A percentile compares a stretch with the other conserved stretches of the same genome.
phyloP scores from a whole-genome alignment of 495 filamentous ascomycete genomes.

The Daldinia childiae region DNA sequence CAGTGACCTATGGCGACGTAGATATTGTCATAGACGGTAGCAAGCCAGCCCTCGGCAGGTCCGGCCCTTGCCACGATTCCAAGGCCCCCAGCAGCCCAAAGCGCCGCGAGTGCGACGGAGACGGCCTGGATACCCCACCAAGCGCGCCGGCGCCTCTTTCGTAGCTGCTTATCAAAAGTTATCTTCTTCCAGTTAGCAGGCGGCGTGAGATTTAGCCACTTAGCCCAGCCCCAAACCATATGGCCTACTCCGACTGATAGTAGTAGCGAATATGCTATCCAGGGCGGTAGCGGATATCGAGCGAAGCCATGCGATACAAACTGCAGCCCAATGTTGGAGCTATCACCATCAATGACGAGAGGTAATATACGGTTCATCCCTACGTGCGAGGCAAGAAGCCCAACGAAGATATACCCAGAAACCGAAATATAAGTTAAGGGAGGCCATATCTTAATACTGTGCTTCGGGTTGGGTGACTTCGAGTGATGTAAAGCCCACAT shows the following conservation, averaged over 20 bases:
- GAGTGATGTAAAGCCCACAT: slow-evolving; percentile 53
- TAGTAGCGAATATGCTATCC: slow-evolving; percentile 72
- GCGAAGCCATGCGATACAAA: slow-evolving; percentile 90
- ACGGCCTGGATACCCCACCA: slow-evolving; percentile 76
- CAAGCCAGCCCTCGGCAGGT: slow-evolving; percentile 76
- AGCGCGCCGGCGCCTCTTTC: slow-evolving; percentile 64
- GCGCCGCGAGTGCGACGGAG: slow-evolving; percentile 61
- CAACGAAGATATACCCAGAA: slow-evolving; percentile 73
- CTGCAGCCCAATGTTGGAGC: slow-evolving; percentile 78
- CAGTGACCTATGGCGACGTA: slow-evolving; percentile 43
- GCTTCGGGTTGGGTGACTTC: slow-evolving; percentile 40
- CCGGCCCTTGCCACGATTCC: slow-evolving; percentile 81
- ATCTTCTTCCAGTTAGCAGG: slow-evolving; percentile 53
- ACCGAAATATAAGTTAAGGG: slow-evolving; percentile 68
- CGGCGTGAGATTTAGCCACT: slow-evolving; percentile 70
- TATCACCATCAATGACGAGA: slow-evolving; percentile 79
- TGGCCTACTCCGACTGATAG: slow-evolving; percentile 77
- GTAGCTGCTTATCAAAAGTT: slow-evolving; percentile 55
- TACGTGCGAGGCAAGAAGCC: slow-evolving; percentile 72
- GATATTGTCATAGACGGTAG: slow-evolving; percentile 74
- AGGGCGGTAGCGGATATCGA: slow-evolving; percentile 69
- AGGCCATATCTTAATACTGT: slow-evolving; percentile 68
- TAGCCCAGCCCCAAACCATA: slow-evolving; percentile 82
- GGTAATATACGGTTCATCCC: slow-evolving; percentile 78
- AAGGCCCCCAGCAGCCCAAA: slow-evolving; percentile 85